These are phyloP conservation scores for Candida gigantensis DNA, from an alignment of 1,139 yeast species.

Conservation along the genomic window DNA sequence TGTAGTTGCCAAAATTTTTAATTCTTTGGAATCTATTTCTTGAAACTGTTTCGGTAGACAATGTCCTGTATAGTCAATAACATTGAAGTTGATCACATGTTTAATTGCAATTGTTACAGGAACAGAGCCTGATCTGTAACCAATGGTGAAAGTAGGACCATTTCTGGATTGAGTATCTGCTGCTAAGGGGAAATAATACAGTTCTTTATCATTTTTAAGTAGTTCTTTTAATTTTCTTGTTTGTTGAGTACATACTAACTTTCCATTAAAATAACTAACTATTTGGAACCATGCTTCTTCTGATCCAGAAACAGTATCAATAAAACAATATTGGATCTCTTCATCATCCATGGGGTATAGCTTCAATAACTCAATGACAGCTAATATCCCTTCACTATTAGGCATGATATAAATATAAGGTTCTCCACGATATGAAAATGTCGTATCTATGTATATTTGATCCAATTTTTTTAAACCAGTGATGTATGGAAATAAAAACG, in stretches of 20 bases:
- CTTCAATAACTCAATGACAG: constrained; percentile 32
- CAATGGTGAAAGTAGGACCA: constrained; percentile 12
- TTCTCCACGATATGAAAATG: constrained; percentile 52
- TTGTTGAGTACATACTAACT: constrained; percentile 33
- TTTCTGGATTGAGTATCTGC: neutral
- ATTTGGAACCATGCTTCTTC: constrained; percentile 56
- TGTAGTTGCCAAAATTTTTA: constrained; percentile 21
- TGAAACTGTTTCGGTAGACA: constrained; percentile 27
- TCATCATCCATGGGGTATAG: constrained; percentile 46
- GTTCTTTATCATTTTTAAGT: constrained; percentile 5
- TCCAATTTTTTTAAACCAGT: constrained; percentile 36
- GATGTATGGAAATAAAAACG: constrained; percentile 45
- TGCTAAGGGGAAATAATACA: constrained; percentile 1
- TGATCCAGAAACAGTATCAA: constrained; percentile 51
- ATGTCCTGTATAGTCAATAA: constrained; percentile 33
- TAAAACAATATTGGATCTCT: constrained; percentile 42
- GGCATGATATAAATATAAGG: constrained; percentile 48
- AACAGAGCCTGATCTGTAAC: constrained; percentile 3
- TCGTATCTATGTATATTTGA: constrained; percentile 57
- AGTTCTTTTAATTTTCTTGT: constrained; percentile 20
- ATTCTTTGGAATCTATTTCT: constrained; percentile 18
- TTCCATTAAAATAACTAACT: constrained; percentile 30
- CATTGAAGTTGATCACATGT: constrained; percentile 45
- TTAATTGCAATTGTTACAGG: constrained; percentile 21
- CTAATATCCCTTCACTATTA: constrained; percentile 44